Evolutionary conservation across 768 basidiomycete genomes (phyloP).

Genomic region (Austroboletus eburneus): DNA sequence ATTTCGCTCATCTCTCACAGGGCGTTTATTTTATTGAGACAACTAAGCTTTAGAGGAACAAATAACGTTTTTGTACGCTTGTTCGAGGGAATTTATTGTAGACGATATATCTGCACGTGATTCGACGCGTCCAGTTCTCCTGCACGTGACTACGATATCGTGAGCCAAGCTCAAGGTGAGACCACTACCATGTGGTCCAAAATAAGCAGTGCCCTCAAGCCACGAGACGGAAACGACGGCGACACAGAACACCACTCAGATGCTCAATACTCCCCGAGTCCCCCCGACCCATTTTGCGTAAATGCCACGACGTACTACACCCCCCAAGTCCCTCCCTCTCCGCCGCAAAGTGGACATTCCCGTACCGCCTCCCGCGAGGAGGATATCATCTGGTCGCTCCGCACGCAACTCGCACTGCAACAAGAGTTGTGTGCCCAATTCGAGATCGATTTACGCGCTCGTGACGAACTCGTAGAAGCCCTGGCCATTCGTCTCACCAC

Average conservation of each 20-base stretch:
- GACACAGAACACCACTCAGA: conserved; percentile 19
- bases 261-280: conserved; percentile 30
- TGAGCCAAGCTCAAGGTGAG: conserved; percentile 2
- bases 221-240: conserved; percentile 26
- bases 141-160: conserved; percentile 26
- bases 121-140: conserved; percentile 25
- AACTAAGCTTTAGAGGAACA: conserved; percentile 25
- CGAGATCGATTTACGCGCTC: conserved; percentile 67
- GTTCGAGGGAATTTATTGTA: background rate
- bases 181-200: conserved; percentile 54
- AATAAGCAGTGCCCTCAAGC: conserved; percentile 52
- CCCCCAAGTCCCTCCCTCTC: conserved; percentile 65
- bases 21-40: conserved; percentile 23
- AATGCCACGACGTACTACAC: conserved; percentile 76
- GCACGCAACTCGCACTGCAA: conserved; percentile 72
- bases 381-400: conserved; percentile 64
- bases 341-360: conserved; percentile 48
- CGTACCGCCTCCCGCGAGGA: conserved; percentile 69
- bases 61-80: conserved; percentile 5
- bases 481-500: conserved; percentile 51
- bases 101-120: conserved; percentile 20
- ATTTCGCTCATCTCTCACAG: conserved; percentile 2
- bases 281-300: conserved; percentile 71
- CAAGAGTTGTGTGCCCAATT: conserved; percentile 73
- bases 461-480: conserved; percentile 66